Evolutionary conservation across 345 rosid species (phyloP), one percentile per base, ranked within the genome.

Genomic region (Anacardium occidentale): DNA sequence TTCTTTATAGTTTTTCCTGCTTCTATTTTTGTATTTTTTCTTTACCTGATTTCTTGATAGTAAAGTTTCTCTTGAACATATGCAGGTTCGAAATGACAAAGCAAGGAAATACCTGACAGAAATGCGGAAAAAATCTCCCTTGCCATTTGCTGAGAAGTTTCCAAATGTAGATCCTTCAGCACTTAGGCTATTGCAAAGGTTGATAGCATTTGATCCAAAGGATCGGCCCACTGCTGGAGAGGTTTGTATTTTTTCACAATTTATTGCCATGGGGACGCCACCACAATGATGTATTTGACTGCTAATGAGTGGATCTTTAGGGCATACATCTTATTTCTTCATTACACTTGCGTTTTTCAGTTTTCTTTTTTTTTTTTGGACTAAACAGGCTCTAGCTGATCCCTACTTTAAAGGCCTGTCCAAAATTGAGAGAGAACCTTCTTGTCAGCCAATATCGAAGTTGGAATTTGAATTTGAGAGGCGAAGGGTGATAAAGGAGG

Each of bases 381-480:
- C 73, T 71, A 62, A 22, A 61, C 70, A 95, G 98, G 98, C 99
- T 50, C 72, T 96, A 75, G 85, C 93, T 34, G 99, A 96, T 83
- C 99, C 97, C 66, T 96, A 96, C 83, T 96, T 96, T 81, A 93
- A 89, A 69, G 90, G 96, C 78, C 90, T 96, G 21, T 79, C 98
- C 40, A 93, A 85, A 81, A 83, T 90, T 68, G 99, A 96, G 79
- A 88, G 99, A 79, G 98, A 96, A 73, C 96, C 97, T 77, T 90
- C 94, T 74, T 93, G 92, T 76, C 96, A 85, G 74, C 89, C 89
- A 40, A 89, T 96, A 54, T 86, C 96, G 26, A 96, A 91, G 86
- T 74, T 96, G 85, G 99, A 96, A 72, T 96, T 96, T 75, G 97
- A 91, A 83, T 93, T 95, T 83, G 98, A 96, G 84, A 88, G 98